These are phyloP conservation scores for Ensete ventricosum DNA, from an alignment of 176 grass and related monocot genomes.

Conservation along the genomic window DNA sequence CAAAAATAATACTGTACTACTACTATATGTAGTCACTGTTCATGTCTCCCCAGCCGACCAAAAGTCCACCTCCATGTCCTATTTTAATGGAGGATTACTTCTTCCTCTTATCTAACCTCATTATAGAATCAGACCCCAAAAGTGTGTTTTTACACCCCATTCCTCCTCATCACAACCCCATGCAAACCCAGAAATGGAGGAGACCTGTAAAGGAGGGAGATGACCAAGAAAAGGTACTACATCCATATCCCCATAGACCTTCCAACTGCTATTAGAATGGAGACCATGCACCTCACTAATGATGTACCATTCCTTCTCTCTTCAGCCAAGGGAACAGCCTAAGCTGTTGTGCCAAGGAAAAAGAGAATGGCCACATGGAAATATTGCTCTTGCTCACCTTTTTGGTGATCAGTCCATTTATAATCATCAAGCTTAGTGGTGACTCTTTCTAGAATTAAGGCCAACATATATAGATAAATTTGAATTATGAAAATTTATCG, in stretches of 20 bases:
- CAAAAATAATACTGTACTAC: no score
- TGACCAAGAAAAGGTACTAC: constrained; percentile 17
- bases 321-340: not conserved
- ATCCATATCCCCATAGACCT: not conserved
- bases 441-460: not conserved
- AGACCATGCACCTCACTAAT: not conserved
- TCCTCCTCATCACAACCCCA: constrained; percentile 11
- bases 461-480: not conserved
- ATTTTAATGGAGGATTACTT: no score
- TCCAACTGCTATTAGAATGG: not conserved
- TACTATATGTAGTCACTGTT: no score
- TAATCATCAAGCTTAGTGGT: not conserved
- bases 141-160: constrained; percentile 7
- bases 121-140: constrained; percentile 10
- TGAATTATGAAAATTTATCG: no score
- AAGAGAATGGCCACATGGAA: not conserved
- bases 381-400: not conserved
- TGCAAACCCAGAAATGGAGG: constrained; percentile 14
- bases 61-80: no score
- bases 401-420: not conserved
- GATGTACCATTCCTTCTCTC: not conserved
- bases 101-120: not conserved
- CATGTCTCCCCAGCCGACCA: no score
- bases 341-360: not conserved
- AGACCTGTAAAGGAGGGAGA: constrained; percentile 13